A percentile compares a stretch with the other conserved stretches of the same genome.
Conservation (phyloP, 306 rosid species). For the Trichosanthes truncata region DNA sequence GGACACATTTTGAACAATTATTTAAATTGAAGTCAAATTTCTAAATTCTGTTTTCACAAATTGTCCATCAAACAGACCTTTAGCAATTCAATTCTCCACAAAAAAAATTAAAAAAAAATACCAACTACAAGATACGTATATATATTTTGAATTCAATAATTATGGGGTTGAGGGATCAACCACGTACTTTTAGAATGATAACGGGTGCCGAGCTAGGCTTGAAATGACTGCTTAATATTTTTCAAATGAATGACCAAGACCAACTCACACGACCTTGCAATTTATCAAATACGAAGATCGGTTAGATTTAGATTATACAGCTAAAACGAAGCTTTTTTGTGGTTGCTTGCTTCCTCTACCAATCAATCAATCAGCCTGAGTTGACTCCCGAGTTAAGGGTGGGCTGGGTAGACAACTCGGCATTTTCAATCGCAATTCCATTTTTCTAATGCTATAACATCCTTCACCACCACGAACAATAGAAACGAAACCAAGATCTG, state of each 20-base stretch:
- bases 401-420: not conserved
- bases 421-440: not conserved
- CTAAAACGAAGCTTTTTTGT: not conserved
- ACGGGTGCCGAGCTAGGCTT: too few relatives aligned
- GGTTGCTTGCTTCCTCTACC: not conserved
- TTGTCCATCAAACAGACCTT: too few relatives aligned
- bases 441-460: not conserved
- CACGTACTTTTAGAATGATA: too few relatives aligned
- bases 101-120: too few relatives aligned
- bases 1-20: too few relatives aligned
- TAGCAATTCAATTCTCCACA: too few relatives aligned
- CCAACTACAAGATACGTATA: too few relatives aligned
- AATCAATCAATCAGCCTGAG: not conserved
- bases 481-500: not conserved
- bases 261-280: not conserved
- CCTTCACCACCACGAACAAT: not conserved
- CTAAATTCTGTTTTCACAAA: too few relatives aligned
- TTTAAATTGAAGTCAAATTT: too few relatives aligned
- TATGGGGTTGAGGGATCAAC: too few relatives aligned
- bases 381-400: slow-evolving; percentile 6
- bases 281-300: not conserved
- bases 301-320: not conserved
- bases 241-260: not conserved
- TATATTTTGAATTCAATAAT: too few relatives aligned
- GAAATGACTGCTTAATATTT: too few relatives aligned